Conservation (phyloP, 306 rosid species). For the Quercus gilva region DNA sequence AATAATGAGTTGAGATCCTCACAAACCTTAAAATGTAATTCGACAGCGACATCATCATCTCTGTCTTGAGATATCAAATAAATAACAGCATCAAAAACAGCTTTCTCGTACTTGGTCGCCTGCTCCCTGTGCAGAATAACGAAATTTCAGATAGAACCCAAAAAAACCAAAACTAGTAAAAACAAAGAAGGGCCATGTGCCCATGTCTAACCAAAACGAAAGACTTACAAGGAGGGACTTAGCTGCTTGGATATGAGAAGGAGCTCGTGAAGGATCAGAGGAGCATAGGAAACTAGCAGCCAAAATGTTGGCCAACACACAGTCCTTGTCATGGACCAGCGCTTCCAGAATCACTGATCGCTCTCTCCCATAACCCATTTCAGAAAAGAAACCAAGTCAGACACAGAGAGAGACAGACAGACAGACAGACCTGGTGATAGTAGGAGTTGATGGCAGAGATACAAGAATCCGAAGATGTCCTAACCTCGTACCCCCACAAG, state of each 20-base stretch:
- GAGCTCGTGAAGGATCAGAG: conserved; percentile 52
- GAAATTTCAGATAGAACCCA: not conserved
- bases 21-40: conserved; percentile 62
- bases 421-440: conserved; percentile 59
- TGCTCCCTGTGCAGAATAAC: conserved; percentile 48
- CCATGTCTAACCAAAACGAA: not conserved
- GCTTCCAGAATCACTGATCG: conserved; percentile 80
- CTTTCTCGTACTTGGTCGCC: conserved; percentile 80
- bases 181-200: not conserved
- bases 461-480: conserved; percentile 70
- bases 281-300: conserved; percentile 56
- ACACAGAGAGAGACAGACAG: not conserved
- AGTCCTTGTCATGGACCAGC: conserved; percentile 49
- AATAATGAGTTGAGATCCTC: not conserved
- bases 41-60: conserved; percentile 72
- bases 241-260: conserved; percentile 51
- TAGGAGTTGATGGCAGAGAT: conserved; percentile 67
- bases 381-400: conserved; percentile 2
- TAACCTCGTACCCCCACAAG: conserved; percentile 69
- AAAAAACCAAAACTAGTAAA: not conserved
- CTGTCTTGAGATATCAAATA: conserved; percentile 57
- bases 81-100: conserved; percentile 56
- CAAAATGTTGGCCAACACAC: conserved; percentile 80
- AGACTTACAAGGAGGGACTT: conserved; percentile 53
- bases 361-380: conserved; percentile 58